Evolutionary conservation across 2,329 filamentous ascomycete genomes (phyloP), one percentile per base, ranked within the genome.

Genomic region (Claviceps pusilla): DNA sequence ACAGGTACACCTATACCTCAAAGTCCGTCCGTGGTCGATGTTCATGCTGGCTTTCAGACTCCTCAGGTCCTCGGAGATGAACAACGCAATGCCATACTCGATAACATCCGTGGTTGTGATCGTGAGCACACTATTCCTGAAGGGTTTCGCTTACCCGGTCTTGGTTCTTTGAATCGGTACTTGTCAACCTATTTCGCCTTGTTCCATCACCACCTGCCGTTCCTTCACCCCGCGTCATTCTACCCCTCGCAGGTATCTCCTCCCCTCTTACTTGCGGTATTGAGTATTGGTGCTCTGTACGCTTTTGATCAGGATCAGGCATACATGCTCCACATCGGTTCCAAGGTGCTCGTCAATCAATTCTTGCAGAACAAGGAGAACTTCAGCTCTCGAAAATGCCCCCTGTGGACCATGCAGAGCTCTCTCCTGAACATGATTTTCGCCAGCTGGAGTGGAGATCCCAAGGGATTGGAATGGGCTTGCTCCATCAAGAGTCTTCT

Each of bases 341-440:
- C 93, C 56, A 98, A 97, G 75, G 87, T 97, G 33, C 79, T 98
- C 19, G 90, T 97, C 63, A 96, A 94, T 66, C 89, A 96, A 68
- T 97, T 97, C 69, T 71, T 98, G 58, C 89, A 95, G 71, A 94
- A 96, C 73, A 96, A 96, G 76, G 90, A 96, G 69, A 95, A 95
- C 71, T 97, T 97, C 69, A 95, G 91, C 75, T 97, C 93, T 9
- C 84, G 91, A 62, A 97, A 96, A 69, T 97, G 91, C 64, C 93
- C 93, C 4, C 72, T 98, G 14, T 97, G 93, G 91, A 93, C 91
- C 50, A 97, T 97, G 89, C 93, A 98, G 68, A 89, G 88, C 68
- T 95, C 90, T 3, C 75, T 98, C 53, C 76, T 98, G 56, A 98
- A 98, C 76, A 97, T 97, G 93, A 84, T 96, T 60, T 97, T 98